Percentiles rank a stretch among this genome's conserved stretches.
These are phyloP conservation scores for Podospora pseudoanserina DNA, from an alignment of 495 filamentous ascomycete species.

Conservation along the genomic window DNA sequence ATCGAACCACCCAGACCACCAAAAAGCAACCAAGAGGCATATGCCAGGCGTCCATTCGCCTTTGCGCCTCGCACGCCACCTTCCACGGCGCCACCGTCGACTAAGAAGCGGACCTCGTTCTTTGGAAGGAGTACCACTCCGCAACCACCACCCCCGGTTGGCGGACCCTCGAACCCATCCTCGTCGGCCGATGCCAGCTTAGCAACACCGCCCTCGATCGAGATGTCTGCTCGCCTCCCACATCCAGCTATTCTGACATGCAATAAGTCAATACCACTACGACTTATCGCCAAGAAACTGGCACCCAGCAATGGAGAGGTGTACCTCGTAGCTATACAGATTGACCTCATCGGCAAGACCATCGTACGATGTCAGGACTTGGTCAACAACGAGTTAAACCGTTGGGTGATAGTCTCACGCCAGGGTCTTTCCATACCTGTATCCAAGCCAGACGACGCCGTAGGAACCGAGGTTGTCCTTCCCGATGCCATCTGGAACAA, in stretches of 20 bases:
- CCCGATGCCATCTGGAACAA: slow-evolving; percentile 66
- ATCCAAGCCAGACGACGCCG: slow-evolving; percentile 53
- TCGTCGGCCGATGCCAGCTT: slow-evolving; percentile 3
- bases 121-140: slow-evolving; percentile 38
- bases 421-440: slow-evolving; percentile 64
- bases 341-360: slow-evolving; percentile 77
- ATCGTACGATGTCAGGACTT: slow-evolving; percentile 71
- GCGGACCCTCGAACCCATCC: neutral
- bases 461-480: slow-evolving; percentile 62
- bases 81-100: slow-evolving; percentile 18
- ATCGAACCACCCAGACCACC: slow-evolving; percentile 80
- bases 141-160: slow-evolving; percentile 5
- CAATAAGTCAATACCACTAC: slow-evolving; percentile 76
- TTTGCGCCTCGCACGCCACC: slow-evolving; percentile 49
- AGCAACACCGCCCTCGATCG: slow-evolving; percentile 39
- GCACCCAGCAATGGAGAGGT: slow-evolving; percentile 61
- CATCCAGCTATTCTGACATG: slow-evolving; percentile 88
- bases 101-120: slow-evolving; percentile 51
- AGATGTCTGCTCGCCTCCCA: slow-evolving; percentile 78
- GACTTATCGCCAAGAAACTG: slow-evolving; percentile 70
- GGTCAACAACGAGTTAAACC: slow-evolving; percentile 57
- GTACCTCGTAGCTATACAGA: slow-evolving; percentile 72
- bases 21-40: slow-evolving; percentile 69
- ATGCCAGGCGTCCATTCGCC: slow-evolving; percentile 73
- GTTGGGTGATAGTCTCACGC: slow-evolving; percentile 65